These are phyloP conservation scores for Rhizopogon vulgaris DNA, from an alignment of 768 basidiomycete species.

Conservation along the genomic window DNA sequence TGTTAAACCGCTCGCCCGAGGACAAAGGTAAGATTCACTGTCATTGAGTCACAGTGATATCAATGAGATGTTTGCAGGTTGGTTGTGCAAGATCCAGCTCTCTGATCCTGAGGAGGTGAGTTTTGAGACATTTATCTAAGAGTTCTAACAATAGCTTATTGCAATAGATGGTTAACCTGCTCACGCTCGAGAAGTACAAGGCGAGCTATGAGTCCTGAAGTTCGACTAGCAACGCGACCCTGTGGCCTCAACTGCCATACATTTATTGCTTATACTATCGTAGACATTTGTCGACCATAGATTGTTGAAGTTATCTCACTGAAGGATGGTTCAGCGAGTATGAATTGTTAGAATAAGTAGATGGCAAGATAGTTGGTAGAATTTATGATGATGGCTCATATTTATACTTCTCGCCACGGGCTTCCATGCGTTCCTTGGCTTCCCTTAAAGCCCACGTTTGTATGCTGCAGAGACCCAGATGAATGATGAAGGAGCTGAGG, in stretches of 20 bases:
- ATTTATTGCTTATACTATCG: slow-evolving; percentile 2
- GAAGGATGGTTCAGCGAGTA: not conserved
- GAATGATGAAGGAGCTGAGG: not conserved
- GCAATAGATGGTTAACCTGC: slow-evolving; percentile 57
- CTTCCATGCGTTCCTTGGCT: slow-evolving; percentile 87
- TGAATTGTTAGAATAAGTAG: not conserved
- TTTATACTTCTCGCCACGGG: slow-evolving; percentile 84
- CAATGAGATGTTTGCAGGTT: slow-evolving; percentile 47
- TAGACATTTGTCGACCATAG: not conserved
- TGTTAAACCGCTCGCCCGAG: slow-evolving; percentile 88
- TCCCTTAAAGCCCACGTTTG: slow-evolving; percentile 90
- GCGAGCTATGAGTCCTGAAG: slow-evolving; percentile 42
- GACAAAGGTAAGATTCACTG: slow-evolving; percentile 54
- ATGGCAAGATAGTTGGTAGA: not conserved
- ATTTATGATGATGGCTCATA: slow-evolving; percentile 54
- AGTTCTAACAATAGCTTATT: slow-evolving; percentile 1
- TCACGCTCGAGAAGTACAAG: slow-evolving; percentile 75
- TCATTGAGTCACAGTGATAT: not conserved
- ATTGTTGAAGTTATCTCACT: not conserved
- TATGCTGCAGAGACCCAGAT: slow-evolving; percentile 46
- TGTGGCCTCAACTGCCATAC: slow-evolving; percentile 21
- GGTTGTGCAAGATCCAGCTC: slow-evolving; percentile 92
- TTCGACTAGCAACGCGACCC: not conserved
- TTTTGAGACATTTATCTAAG: not conserved
- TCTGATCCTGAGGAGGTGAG: slow-evolving; percentile 71